Percentiles rank a stretch among this genome's conserved stretches.
Evolutionary conservation across 192 early-diverging fungal species (phyloP).

Genomic region (Linnemannia zychae): DNA sequence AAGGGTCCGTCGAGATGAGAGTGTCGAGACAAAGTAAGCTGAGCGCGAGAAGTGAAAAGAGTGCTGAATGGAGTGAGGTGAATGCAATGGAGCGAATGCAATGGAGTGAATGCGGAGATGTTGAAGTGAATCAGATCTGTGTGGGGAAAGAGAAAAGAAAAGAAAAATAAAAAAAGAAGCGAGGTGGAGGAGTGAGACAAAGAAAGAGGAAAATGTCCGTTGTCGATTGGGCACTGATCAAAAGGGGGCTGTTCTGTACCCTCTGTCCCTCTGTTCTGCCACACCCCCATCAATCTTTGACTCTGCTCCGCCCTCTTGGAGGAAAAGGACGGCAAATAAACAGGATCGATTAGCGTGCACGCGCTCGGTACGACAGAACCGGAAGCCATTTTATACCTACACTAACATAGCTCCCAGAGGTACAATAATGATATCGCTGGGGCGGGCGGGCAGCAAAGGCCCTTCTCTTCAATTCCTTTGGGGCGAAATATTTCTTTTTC

Average conservation of each 20-base stretch:
- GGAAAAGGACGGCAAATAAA: too few relatives aligned
- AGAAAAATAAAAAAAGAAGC: neutral
- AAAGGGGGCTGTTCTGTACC: neutral
- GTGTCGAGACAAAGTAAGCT: too few relatives aligned
- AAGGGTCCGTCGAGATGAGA: neutral
- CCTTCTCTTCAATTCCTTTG: neutral
- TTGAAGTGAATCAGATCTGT: neutral
- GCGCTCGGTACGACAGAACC: too few relatives aligned
- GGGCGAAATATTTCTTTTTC: neutral
- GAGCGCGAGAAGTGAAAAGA: neutral
- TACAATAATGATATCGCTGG: neutral
- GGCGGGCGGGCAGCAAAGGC: neutral
- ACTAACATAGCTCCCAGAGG: neutral
- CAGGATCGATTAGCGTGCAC: too few relatives aligned
- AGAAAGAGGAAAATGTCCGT: neutral
- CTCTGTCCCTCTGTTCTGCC: too few relatives aligned
- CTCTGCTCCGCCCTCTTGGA: too few relatives aligned
- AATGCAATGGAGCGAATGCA: neutral
- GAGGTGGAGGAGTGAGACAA: conserved; percentile 3
- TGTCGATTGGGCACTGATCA: neutral
- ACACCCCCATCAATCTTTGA: too few relatives aligned
- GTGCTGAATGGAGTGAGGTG: neutral
- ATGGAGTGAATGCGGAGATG: neutral
- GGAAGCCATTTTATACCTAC: too few relatives aligned
- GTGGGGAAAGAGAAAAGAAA: neutral